These are phyloP conservation scores for Lepidium africanum DNA, from an alignment of 345 rosid species.

Conservation along the genomic window DNA sequence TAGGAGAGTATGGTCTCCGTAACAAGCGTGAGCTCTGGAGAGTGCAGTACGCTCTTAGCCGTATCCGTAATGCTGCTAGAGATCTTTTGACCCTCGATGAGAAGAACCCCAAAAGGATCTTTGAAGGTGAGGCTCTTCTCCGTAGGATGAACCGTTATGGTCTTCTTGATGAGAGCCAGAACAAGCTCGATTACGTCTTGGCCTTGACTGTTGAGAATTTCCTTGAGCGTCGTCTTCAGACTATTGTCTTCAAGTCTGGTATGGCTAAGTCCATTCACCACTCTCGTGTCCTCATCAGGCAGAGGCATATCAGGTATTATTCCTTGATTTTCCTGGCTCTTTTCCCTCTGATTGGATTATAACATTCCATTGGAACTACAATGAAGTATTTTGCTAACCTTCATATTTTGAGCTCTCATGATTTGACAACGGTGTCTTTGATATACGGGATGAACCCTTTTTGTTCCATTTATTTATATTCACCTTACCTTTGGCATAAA, in stretches of 20 bases:
- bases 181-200: constrained; percentile 71
- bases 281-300: constrained; percentile 61
- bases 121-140: constrained; percentile 59
- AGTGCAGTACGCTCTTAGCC: constrained; percentile 54
- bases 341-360: too few species aligned
- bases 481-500: too few species aligned
- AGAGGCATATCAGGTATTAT: constrained; percentile 52
- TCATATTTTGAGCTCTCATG: background rate
- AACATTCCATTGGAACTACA: too few species aligned
- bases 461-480: background rate
- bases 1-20: constrained; percentile 60
- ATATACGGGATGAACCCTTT: too few species aligned
- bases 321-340: too few species aligned
- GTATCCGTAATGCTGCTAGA: constrained; percentile 55
- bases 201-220: constrained; percentile 65
- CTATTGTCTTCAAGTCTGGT: constrained; percentile 57
- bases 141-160: constrained; percentile 59
- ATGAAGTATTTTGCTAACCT: too few species aligned
- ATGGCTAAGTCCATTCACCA: constrained; percentile 70
- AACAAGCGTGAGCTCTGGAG: constrained; percentile 68
- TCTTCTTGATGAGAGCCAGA: constrained; percentile 60
- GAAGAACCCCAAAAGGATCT: constrained; percentile 49
- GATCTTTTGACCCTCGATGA: constrained; percentile 59
- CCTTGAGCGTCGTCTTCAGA: constrained; percentile 65
- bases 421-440: background rate